These are phyloP conservation scores for Bipolaris gigantea DNA, from an alignment of 2,329 filamentous ascomycete genomes.

Conservation along the genomic window DNA sequence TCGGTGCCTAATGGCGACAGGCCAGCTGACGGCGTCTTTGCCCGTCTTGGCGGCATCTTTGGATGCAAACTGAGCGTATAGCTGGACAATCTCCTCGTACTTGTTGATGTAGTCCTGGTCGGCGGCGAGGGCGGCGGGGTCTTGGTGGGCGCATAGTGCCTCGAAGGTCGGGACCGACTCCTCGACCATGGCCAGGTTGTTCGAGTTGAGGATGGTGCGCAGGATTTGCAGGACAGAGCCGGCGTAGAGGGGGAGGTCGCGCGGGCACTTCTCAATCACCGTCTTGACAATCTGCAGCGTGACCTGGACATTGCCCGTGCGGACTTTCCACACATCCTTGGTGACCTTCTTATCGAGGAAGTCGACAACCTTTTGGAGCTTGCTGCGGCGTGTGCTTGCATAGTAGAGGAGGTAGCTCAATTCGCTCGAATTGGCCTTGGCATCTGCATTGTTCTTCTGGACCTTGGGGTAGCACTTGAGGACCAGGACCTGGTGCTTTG, in stretches of 20 bases:
- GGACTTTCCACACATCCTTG: conserved; percentile 84
- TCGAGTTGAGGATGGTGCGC: conserved; percentile 77
- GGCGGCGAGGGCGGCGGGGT: conserved; percentile 79
- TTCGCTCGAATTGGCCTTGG: conserved; percentile 95
- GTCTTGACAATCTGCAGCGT: conserved; percentile 90
- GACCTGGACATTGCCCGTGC: conserved; percentile 91
- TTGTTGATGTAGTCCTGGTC: conserved; percentile 81
- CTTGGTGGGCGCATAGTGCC: conserved; percentile 85
- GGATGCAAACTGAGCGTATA: conserved; percentile 79
- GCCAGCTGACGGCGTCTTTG: conserved; percentile 62
- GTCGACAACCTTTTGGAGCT: conserved; percentile 92
- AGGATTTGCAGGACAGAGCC: conserved; percentile 83
- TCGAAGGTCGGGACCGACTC: conserved; percentile 85
- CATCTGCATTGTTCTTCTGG: conserved; percentile 82
- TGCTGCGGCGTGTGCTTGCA: conserved; percentile 88
- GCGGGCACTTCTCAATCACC: conserved; percentile 88
- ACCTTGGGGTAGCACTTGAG: conserved; percentile 95
- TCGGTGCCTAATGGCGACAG: conserved; percentile 68
- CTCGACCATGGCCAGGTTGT: conserved; percentile 90
- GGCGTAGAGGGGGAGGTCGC: conserved; percentile 87
- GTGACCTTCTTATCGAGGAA: conserved; percentile 95
- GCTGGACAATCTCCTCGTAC: conserved; percentile 78
- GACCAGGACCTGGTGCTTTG: conserved; percentile 95
- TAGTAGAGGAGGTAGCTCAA: conserved; percentile 97
- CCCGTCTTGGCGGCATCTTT: conserved; percentile 53